Conservation (phyloP, 257 asterid species). For the Gentiana straminea region DNA sequence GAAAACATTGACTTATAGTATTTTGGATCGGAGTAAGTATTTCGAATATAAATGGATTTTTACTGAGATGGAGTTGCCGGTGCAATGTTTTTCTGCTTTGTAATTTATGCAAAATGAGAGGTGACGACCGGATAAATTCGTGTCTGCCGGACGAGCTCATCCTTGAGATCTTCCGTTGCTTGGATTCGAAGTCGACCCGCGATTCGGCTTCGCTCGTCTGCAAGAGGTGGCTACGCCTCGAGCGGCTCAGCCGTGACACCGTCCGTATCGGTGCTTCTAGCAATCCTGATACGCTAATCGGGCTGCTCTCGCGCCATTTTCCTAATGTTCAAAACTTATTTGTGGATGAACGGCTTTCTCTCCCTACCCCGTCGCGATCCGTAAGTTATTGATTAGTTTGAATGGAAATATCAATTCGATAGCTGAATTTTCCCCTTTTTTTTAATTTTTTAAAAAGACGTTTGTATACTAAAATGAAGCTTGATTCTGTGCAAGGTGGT, state of each 20-base stretch:
- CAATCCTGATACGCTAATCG: conserved; percentile 39
- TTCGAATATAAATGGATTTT: too few relatives aligned
- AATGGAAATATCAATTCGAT: too few relatives aligned
- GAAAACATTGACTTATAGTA: too few relatives aligned
- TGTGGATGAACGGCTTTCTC: conserved; percentile 54
- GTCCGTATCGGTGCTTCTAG: conserved; percentile 70
- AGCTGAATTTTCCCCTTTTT: too few relatives aligned
- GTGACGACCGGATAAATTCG: conserved; percentile 49
- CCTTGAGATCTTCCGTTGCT: conserved; percentile 38
- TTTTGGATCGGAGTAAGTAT: too few relatives aligned
- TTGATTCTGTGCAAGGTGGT: too few relatives aligned
- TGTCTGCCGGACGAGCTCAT: conserved; percentile 62
- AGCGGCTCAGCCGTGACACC: conserved; percentile 64
- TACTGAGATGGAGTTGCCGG: too few relatives aligned
- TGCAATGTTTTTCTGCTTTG: too few relatives aligned
- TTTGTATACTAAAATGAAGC: too few relatives aligned
- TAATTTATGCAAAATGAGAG: conserved; percentile 27
- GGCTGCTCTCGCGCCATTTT: conserved; percentile 41
- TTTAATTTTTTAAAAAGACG: too few relatives aligned
- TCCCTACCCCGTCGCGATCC: conserved; percentile 30
- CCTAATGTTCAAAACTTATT: conserved; percentile 33
- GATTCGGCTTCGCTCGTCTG: conserved; percentile 74
- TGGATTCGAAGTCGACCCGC: conserved; percentile 52
- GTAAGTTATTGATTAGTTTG: conserved; percentile 24
- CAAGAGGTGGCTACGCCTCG: conserved; percentile 80